Conservation (phyloP, 306 rosid species). For the Cyamopsis tetragonoloba region DNA sequence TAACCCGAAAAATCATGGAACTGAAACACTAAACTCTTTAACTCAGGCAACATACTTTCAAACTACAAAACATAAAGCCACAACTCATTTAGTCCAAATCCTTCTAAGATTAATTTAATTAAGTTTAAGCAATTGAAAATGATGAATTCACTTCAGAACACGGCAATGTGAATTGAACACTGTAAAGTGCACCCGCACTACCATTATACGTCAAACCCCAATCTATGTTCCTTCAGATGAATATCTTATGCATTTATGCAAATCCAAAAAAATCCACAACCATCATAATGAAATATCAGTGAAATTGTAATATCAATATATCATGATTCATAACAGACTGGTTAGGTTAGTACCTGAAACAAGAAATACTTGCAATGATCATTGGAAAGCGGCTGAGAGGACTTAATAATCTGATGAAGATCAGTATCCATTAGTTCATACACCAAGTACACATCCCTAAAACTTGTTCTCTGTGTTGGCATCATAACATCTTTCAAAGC, state of each 20-base stretch:
- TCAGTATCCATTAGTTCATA: constrained; percentile 96
- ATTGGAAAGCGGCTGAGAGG: constrained; percentile 61
- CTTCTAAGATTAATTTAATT: background rate
- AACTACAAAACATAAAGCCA: constrained; percentile 6
- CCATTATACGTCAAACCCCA: background rate
- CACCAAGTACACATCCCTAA: constrained; percentile 83
- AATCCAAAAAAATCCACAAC: background rate
- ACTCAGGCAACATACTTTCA: background rate
- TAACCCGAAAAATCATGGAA: background rate
- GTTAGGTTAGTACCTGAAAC: constrained; percentile 58
- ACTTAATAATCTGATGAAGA: constrained; percentile 75
- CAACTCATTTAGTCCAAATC: background rate
- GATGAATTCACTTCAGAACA: background rate
- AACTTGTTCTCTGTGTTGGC: constrained; percentile 55
- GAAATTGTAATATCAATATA: too few species aligned
- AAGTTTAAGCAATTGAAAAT: background rate
- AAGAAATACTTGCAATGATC: constrained; percentile 79
- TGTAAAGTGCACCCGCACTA: background rate
- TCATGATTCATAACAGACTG: background rate
- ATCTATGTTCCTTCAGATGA: background rate
- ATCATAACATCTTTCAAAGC: constrained; percentile 84
- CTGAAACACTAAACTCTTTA: background rate
- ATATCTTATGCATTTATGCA: background rate
- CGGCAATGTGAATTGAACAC: background rate
- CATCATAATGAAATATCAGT: too few species aligned